Evolutionary conservation across 192 early-diverging fungal genomes (phyloP).

Genomic region (Gonapodya sp.): DNA sequence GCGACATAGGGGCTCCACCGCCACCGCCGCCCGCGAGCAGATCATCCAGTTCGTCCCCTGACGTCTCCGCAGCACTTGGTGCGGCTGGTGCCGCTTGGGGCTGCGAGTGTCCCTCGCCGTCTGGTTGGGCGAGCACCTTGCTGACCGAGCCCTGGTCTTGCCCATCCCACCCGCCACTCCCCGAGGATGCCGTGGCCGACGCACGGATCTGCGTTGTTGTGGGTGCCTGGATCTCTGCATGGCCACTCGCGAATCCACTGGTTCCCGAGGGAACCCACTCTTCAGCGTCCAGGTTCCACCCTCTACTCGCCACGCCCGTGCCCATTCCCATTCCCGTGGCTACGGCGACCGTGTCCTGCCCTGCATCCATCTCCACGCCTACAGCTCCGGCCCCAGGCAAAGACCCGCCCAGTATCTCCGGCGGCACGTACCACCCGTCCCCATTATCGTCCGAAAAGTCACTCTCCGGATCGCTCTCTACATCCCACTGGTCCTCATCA

Average conservation of each 20-base stretch:
- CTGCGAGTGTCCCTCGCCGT: no score
- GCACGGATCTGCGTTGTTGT: background rate
- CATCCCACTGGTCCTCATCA: background rate
- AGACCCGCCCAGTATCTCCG: background rate
- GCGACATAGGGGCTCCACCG: no score
- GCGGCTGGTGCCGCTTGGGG: no score
- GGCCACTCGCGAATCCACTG: background rate
- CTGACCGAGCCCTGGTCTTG: background rate
- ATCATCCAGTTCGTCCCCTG: background rate
- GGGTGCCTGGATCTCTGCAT: no score
- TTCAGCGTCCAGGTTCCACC: background rate
- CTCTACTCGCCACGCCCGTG: background rate
- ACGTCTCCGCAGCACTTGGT: background rate
- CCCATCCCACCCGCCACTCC: background rate
- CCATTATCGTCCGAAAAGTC: background rate
- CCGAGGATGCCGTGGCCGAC: no score
- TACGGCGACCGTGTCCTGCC: background rate
- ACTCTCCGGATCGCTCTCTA: background rate
- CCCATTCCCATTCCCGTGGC: no score
- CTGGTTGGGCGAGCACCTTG: no score
- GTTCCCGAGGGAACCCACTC: background rate
- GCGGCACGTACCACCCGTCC: background rate
- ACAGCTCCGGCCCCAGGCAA: background rate
- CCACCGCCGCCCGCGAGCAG: no score
- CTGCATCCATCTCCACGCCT: no score